These are phyloP conservation scores for Aspergillus uvarum DNA, from an alignment of 2,329 filamentous ascomycete genomes.

Conservation along the genomic window DNA sequence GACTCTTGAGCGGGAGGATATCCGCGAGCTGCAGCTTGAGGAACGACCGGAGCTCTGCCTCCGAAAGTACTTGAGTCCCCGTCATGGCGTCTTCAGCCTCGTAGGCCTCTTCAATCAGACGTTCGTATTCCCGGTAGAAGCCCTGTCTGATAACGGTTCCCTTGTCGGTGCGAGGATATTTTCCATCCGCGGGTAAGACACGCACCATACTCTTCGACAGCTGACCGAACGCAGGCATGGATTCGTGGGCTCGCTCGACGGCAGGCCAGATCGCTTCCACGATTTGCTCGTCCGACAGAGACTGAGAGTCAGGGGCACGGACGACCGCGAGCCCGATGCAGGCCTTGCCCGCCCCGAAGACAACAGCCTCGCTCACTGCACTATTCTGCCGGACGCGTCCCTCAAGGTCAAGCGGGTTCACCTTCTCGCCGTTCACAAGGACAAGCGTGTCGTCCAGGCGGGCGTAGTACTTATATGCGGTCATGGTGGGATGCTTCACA, in stretches of 20 bases:
- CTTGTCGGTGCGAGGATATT: slow-evolving; percentile 56
- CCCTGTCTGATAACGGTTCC: slow-evolving; percentile 55
- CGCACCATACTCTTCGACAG: slow-evolving; percentile 56
- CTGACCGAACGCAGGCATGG: slow-evolving; percentile 53
- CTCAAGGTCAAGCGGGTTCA: slow-evolving; percentile 53
- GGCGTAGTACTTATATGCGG: slow-evolving; percentile 50
- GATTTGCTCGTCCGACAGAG: slow-evolving; percentile 47
- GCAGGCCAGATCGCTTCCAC: slow-evolving; percentile 52
- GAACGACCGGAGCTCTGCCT: slow-evolving; percentile 35
- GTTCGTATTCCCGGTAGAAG: slow-evolving; percentile 49
- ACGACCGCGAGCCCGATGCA: slow-evolving; percentile 57
- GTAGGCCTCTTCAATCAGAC: slow-evolving; percentile 50
- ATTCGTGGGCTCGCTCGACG: slow-evolving; percentile 53
- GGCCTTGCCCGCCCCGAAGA: slow-evolving; percentile 57
- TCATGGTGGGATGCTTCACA: slow-evolving; percentile 43
- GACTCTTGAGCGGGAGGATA: slow-evolving; percentile 24
- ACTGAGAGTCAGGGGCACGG: slow-evolving; percentile 46
- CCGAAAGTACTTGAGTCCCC: slow-evolving; percentile 23
- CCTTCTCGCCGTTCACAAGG: slow-evolving; percentile 53
- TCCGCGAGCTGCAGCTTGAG: slow-evolving; percentile 33
- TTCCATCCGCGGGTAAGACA: slow-evolving; percentile 46
- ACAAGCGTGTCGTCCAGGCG: slow-evolving; percentile 50
- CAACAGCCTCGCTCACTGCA: slow-evolving; percentile 56
- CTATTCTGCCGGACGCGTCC: slow-evolving; percentile 54
- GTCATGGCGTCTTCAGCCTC: slow-evolving; percentile 22